phyloP scores from a whole-genome alignment of 345 rosid species.

The Brassica cretica region DNA sequence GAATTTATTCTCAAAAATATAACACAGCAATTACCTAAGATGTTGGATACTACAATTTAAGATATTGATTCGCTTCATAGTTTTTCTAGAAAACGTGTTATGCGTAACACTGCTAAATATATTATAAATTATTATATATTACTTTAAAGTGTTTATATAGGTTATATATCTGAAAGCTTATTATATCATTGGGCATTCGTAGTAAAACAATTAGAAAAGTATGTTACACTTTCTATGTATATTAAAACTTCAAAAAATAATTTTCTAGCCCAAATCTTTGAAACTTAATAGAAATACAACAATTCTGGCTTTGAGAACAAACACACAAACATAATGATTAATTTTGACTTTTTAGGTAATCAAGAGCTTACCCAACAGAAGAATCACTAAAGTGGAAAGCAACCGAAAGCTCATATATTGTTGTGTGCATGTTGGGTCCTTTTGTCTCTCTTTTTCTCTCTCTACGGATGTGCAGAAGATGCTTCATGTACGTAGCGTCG shows the following conservation, averaged over 20 bases:
- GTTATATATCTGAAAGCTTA: background rate
- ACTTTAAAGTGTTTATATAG: background rate
- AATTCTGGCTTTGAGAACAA: background rate
- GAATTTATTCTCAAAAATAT: constrained; percentile 32
- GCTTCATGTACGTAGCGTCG: constrained; percentile 34
- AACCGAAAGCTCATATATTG: constrained; percentile 40
- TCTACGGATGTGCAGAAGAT: constrained; percentile 37
- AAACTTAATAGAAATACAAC: background rate
- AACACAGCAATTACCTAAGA: constrained; percentile 7
- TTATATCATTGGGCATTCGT: background rate
- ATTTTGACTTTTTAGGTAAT: background rate
- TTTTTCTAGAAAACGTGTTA: background rate
- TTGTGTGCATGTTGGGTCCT: constrained; percentile 41
- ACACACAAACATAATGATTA: background rate
- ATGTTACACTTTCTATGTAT: background rate
- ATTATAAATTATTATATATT: background rate
- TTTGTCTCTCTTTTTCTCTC: constrained; percentile 38
- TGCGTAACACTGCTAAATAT: background rate
- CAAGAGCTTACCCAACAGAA: constrained; percentile 18
- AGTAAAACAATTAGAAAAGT: background rate
- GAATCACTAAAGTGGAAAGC: constrained; percentile 42
- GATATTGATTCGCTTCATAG: constrained; percentile 1
- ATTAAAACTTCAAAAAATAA: background rate
- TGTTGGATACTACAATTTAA: constrained; percentile 1
- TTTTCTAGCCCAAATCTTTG: background rate